Conservation (phyloP, 495 filamentous ascomycete genomes). For the Aspergillus kassunensis region DNA sequence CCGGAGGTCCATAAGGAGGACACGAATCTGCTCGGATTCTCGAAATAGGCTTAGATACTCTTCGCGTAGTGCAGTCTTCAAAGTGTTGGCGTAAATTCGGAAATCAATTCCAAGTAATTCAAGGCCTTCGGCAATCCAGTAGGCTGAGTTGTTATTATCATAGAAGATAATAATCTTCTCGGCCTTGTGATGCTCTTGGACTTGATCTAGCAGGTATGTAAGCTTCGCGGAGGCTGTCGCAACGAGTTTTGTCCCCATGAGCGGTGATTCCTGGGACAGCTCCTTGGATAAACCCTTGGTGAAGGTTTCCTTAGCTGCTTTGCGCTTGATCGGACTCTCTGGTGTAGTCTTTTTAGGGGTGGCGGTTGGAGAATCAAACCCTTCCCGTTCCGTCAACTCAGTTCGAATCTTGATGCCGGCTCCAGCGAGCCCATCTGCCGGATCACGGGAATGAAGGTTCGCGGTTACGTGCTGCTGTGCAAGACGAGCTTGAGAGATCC, state of each 20-base stretch:
- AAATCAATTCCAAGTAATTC: conserved; percentile 72
- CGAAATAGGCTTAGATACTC: conserved; percentile 79
- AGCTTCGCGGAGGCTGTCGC: conserved; percentile 85
- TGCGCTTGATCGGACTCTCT: conserved; percentile 25
- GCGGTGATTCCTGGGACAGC: conserved; percentile 45
- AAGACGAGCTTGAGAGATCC: conserved; percentile 52
- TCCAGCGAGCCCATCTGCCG: conserved; percentile 47
- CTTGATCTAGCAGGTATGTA: conserved; percentile 73
- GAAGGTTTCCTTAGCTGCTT: conserved; percentile 34
- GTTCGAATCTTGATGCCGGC: conserved; percentile 41
- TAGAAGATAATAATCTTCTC: conserved; percentile 95
- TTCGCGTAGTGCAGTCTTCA: conserved; percentile 56
- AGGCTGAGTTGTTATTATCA: conserved; percentile 79
- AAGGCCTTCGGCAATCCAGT: conserved; percentile 75
- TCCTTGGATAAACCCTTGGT: conserved; percentile 27
- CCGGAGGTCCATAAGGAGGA: conserved; percentile 84
- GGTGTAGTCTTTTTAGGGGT: conserved; percentile 13
- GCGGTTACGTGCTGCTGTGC: conserved; percentile 58
- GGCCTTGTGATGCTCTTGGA: conserved; percentile 57
- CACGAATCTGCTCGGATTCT: conserved; percentile 55
- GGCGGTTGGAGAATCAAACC: conserved; percentile 6
- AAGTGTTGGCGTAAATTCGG: conserved; percentile 76
- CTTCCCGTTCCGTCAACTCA: conserved; percentile 25
- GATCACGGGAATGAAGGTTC: conserved; percentile 44
- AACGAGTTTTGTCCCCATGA: conserved; percentile 60